phyloP scores from a whole-genome alignment of 495 filamentous ascomycete genomes.

The Penicillium fimorum region DNA sequence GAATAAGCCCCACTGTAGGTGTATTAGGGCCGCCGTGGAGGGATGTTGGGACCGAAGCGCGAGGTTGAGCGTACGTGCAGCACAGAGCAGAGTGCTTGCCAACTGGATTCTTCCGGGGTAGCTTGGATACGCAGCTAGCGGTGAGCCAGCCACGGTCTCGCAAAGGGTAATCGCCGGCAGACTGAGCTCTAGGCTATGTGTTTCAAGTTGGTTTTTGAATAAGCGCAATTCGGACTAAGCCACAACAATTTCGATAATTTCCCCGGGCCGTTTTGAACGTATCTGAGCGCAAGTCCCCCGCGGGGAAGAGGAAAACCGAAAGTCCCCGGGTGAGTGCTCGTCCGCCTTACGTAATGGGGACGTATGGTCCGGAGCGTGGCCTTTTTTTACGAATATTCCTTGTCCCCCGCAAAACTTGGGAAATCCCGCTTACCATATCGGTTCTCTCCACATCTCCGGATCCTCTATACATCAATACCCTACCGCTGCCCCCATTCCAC shows the following conservation, averaged over 20 bases:
- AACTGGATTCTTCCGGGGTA: constrained; percentile 20
- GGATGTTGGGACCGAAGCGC: not conserved
- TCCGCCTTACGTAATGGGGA: constrained; percentile 17
- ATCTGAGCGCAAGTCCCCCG: constrained; percentile 18
- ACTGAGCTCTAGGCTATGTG: not conserved
- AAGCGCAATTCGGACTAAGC: not conserved
- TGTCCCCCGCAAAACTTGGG: constrained; percentile 18
- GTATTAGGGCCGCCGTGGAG: constrained; percentile 7
- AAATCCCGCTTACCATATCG: constrained; percentile 9
- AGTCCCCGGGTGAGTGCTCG: constrained; percentile 24
- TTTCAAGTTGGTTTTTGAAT: not conserved
- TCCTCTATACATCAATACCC: not conserved
- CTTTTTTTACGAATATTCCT: not conserved
- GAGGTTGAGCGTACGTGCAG: constrained; percentile 3
- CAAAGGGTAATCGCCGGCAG: constrained; percentile 21
- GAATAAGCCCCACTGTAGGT: constrained; percentile 9
- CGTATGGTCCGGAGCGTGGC: not conserved
- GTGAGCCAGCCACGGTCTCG: constrained; percentile 22
- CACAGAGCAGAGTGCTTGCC: not conserved
- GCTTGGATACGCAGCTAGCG: constrained; percentile 17
- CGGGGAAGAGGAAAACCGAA: constrained; percentile 25
- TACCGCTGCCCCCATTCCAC: not conserved
- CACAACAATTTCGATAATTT: not conserved
- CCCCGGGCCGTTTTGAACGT: not conserved
- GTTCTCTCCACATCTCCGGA: constrained; percentile 2